phyloP scores from a whole-genome alignment of 202 grass and related monocot genomes.

The Digitaria exilis region DNA sequence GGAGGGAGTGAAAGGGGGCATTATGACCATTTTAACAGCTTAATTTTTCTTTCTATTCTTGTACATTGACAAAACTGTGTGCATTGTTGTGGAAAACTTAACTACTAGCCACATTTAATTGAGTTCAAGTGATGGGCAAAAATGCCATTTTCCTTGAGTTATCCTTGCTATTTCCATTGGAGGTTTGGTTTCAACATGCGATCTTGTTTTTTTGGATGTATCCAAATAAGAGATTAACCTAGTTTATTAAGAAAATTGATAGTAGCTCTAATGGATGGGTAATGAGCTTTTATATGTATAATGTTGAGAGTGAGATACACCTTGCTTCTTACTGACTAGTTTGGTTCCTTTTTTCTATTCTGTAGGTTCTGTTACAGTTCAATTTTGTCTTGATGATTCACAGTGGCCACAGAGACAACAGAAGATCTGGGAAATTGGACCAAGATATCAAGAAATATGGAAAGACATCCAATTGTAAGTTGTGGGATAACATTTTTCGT shows the following conservation, averaged over 20 bases:
- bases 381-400: conserved; percentile 60
- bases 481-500: conserved; percentile 20
- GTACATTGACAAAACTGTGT: background rate
- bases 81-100: background rate
- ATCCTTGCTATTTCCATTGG: conserved; percentile 28
- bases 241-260: background rate
- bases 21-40: background rate
- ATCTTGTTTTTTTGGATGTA: conserved; percentile 31
- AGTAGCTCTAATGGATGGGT: conserved; percentile 2
- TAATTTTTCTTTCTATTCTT: background rate
- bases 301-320: conserved; percentile 32
- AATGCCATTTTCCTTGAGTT: conserved; percentile 11
- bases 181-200: conserved; percentile 19
- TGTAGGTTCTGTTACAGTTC: conserved; percentile 61
- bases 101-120: background rate
- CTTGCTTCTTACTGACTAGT: conserved; percentile 30
- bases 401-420: conserved; percentile 75
- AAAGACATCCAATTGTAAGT: conserved; percentile 62
- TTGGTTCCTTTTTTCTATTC: conserved; percentile 30
- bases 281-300: background rate
- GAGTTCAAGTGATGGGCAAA: background rate
- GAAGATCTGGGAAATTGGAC: conserved; percentile 68
- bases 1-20: background rate
- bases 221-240: background rate
- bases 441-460: conserved; percentile 90